Evolutionary conservation across 1,284 basidiomycete species (phyloP).

Genomic region (Taiwanofungus camphoratus): DNA sequence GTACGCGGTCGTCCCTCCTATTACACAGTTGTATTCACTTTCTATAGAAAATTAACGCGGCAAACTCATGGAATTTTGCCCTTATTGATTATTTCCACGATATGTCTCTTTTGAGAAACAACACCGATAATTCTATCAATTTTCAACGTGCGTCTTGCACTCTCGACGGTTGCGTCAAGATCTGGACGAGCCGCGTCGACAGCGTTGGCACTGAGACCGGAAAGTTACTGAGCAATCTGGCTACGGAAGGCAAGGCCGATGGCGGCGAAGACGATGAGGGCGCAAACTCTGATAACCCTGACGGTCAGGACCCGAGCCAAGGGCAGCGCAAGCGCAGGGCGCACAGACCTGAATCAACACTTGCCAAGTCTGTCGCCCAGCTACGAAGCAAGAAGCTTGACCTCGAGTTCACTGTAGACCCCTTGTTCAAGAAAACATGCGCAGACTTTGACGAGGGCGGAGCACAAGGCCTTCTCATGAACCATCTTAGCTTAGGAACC

Average conservation of each 20-base stretch:
- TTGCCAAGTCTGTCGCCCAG: slow-evolving; percentile 79
- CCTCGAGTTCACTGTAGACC: slow-evolving; percentile 94
- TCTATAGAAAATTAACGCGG: slow-evolving; percentile 93
- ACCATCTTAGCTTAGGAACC: slow-evolving; percentile 74
- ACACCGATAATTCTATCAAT: slow-evolving; percentile 92
- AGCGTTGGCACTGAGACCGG: slow-evolving; percentile 96
- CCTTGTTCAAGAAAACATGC: slow-evolving; percentile 95
- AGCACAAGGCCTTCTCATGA: slow-evolving; percentile 91
- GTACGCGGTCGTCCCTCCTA: slow-evolving; percentile 41
- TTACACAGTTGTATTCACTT: slow-evolving; percentile 4
- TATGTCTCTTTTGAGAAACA: slow-evolving; percentile 93
- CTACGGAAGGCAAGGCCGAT: slow-evolving; percentile 54
- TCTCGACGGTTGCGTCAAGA: slow-evolving; percentile 98
- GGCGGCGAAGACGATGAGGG: slow-evolving; percentile 55
- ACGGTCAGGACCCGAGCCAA: slow-evolving; percentile 47
- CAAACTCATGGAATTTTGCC: slow-evolving; percentile 97
- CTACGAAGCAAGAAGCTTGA: slow-evolving; percentile 91
- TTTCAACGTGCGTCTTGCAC: slow-evolving; percentile 98
- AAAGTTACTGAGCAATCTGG: slow-evolving; percentile 90
- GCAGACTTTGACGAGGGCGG: slow-evolving; percentile 99
- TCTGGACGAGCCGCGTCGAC: slow-evolving; percentile 98
- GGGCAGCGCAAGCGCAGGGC: slow-evolving; percentile 53
- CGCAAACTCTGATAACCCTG: slow-evolving; percentile 54
- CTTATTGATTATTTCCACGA: slow-evolving; percentile 99
- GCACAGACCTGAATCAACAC: slow-evolving; percentile 70